Conservation (phyloP, 2,329 filamentous ascomycete species). For the Fusarium sp. region DNA sequence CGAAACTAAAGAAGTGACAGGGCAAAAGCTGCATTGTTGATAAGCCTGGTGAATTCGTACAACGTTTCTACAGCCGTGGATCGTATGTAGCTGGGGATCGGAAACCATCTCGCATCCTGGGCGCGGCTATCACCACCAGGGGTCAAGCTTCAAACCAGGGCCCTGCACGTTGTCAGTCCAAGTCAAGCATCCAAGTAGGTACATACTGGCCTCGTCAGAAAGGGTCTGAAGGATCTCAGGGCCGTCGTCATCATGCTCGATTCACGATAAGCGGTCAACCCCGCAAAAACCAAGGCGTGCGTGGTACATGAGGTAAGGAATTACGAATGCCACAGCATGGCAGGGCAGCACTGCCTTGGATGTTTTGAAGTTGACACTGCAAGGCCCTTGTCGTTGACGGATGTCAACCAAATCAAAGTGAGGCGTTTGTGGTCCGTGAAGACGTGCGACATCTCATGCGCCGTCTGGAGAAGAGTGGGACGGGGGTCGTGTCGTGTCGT, state of each 20-base stretch:
- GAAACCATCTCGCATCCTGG: slow-evolving; percentile 28
- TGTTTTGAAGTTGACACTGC: slow-evolving; percentile 4
- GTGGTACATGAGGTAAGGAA: neutral
- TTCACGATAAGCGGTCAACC: slow-evolving; percentile 26
- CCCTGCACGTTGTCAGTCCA: slow-evolving; percentile 7
- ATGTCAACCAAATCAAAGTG: slow-evolving; percentile 24
- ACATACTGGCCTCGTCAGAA: slow-evolving; percentile 1
- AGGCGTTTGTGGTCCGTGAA: slow-evolving; percentile 35
- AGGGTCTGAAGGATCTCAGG: slow-evolving; percentile 20
- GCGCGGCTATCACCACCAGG: slow-evolving; percentile 20
- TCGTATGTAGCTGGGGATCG: slow-evolving; percentile 26
- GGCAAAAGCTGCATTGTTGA: neutral
- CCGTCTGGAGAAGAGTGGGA: slow-evolving; percentile 4
- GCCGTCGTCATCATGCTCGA: slow-evolving; percentile 19
- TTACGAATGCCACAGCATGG: slow-evolving; percentile 19
- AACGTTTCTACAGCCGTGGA: neutral
- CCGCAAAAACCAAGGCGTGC: slow-evolving; percentile 15
- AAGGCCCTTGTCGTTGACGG: slow-evolving; percentile 21
- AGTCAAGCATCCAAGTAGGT: neutral
- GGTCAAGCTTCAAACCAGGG: slow-evolving; percentile 16
- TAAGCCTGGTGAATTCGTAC: neutral
- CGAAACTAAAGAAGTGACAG: slow-evolving; percentile 2
- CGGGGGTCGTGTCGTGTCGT: slow-evolving; percentile 8
- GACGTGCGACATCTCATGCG: slow-evolving; percentile 22
- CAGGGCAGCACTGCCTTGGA: slow-evolving; percentile 10